A percentile compares a stretch with the other conserved stretches of the same genome.
These are phyloP conservation scores for Metroxylon sagu DNA, from an alignment of 176 grass and related monocot species.

Conservation along the genomic window DNA sequence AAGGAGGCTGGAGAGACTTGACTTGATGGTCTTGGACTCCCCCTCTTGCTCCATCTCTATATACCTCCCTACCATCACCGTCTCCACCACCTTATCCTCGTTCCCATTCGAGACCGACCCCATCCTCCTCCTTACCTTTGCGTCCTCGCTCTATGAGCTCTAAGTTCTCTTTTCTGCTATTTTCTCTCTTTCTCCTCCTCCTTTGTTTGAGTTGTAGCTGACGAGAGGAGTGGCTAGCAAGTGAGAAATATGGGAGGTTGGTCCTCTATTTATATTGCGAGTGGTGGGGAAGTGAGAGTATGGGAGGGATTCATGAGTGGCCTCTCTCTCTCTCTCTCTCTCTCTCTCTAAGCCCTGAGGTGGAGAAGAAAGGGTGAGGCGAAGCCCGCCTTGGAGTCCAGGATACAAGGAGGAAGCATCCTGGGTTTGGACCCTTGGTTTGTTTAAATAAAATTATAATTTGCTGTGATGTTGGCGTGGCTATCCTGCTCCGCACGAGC, in stretches of 20 bases:
- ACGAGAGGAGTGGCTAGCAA: constrained; percentile 20
- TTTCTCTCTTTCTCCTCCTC: neutral
- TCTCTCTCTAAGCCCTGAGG: neutral
- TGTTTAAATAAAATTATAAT: neutral
- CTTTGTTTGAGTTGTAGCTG: neutral
- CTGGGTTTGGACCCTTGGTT: constrained; percentile 14
- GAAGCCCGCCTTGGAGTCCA: neutral
- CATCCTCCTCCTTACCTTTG: constrained; percentile 22
- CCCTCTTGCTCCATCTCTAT: constrained; percentile 78
- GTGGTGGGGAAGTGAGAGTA: constrained; percentile 30
- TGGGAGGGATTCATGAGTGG: neutral
- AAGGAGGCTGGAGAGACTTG: constrained; percentile 58
- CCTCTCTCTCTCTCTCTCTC: constrained; percentile 34
- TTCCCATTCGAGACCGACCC: constrained; percentile 32
- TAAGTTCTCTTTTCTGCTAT: no score
- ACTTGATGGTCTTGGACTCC: constrained; percentile 32
- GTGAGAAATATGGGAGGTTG: constrained; percentile 2
- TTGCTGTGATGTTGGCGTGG: neutral
- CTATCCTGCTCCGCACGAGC: constrained; percentile 1
- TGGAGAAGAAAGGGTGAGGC: neutral
- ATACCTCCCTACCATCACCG: constrained; percentile 66
- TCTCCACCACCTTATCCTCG: constrained; percentile 75
- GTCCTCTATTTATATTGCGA: constrained; percentile 13
- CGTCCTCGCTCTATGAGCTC: no score
- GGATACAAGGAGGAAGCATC: neutral